Evolutionary conservation across 192 early-diverging fungal species (phyloP), one percentile per base, ranked within the genome.

Genomic region (Mortierella alpina): DNA sequence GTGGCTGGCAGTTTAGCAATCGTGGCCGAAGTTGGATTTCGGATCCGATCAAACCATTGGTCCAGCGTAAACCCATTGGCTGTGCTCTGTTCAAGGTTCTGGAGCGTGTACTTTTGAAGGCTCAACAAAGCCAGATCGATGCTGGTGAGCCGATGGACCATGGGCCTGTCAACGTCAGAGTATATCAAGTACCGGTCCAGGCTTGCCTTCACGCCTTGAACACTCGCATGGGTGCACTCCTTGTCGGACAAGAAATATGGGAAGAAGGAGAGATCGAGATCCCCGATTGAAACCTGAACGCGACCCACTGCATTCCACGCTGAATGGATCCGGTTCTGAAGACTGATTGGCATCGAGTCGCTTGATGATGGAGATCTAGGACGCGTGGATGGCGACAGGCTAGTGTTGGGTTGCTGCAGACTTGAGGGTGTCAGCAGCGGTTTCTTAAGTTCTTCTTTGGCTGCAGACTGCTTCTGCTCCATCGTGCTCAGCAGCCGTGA

Each of bases 31-130:
- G 52, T 55, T n/a, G 77, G 77, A 39, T 68, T 80, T 5, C 70
- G 64, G 44, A 80, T 72, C 10, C 77, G 77, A 23, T 72, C 77
- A 47, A 80, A 80, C 77, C 77, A 80, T 18, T 80, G 77, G 17
- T 80, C 77, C 3, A 80, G 60, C 23, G 70, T 68, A 42, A 72
- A 68, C 5, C 39, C 10, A 22, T 72, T 72, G 46, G 54, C 59
- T 5, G 65, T 18, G 6, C 18, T 53, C 40, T 68, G 59, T 7
- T 80, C 77, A 7, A 80, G 48, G 0, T 41, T 31, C n/a, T 72
- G 77, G 0, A 80, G 44, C 0, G 52, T 80, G 42, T 80, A 72
- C 57, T 72, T 80, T 46, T 80, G 77, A 15, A 80, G 70, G 47
- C 70, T 61, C 15, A 80, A 41, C 12, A 68, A 42, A 0, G 39